Conservation (phyloP, 2,329 filamentous ascomycete species). For the Fonsecaea pugnacius region DNA sequence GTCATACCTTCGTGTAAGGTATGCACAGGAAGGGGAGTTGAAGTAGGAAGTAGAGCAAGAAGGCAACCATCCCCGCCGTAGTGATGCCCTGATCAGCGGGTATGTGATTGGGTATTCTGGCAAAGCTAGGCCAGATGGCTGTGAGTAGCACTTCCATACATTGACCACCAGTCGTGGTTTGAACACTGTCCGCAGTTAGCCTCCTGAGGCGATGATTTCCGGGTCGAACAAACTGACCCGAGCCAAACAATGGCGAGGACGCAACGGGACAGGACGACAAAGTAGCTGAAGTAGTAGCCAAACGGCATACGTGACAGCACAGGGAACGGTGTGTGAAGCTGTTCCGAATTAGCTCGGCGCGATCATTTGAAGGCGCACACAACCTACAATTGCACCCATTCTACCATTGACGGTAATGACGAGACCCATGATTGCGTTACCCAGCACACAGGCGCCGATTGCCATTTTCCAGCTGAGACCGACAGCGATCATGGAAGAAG, state of each 20-base stretch:
- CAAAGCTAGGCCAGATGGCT: conserved; percentile 56
- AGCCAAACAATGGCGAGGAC: conserved; percentile 63
- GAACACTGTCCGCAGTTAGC: conserved; percentile 27
- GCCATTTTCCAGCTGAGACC: conserved; percentile 56
- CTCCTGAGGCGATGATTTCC: conserved; percentile 56
- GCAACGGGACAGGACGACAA: conserved; percentile 58
- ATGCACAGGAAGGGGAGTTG: conserved; percentile 53
- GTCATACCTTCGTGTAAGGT: conserved; percentile 27
- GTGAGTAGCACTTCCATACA: conserved; percentile 34
- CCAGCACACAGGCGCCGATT: conserved; percentile 43
- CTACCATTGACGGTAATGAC: conserved; percentile 67
- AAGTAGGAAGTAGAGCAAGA: conserved; percentile 51
- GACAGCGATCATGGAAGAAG: conserved; percentile 54
- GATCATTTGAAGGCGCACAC: conserved; percentile 7
- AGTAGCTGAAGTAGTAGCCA: conserved; percentile 62
- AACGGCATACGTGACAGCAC: conserved; percentile 61
- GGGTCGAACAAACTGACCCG: conserved; percentile 48
- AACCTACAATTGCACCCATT: conserved; percentile 48
- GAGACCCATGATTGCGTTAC: conserved; percentile 53
- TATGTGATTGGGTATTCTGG: conserved; percentile 49
- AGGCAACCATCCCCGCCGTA: conserved; percentile 51
- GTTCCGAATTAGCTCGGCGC: conserved; percentile 42
- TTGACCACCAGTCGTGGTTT: conserved; percentile 35
- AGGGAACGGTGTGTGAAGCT: conserved; percentile 57
- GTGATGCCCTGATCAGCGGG: conserved; percentile 51